Conservation (phyloP, 371 early-diverging fungal species). For the Funneliformis caledonium region DNA sequence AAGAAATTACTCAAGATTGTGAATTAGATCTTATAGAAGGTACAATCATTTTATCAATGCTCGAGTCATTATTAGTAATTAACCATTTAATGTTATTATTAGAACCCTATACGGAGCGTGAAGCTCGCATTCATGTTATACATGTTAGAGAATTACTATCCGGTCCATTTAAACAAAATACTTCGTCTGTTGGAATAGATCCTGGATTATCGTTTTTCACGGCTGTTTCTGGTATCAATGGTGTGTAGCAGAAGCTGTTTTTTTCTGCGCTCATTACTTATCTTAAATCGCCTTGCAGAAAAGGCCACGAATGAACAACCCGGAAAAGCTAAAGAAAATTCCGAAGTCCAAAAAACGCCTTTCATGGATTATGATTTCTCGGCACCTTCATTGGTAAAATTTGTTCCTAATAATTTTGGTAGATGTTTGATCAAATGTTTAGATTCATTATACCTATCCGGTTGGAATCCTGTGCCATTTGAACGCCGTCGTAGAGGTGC, state of each 20-base stretch:
- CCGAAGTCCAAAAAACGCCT: conserved; percentile 56
- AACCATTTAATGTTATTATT: neutral
- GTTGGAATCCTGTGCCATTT: conserved; percentile 92
- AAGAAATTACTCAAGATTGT: conserved; percentile 71
- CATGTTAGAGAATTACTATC: conserved; percentile 85
- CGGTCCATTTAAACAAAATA: conserved; percentile 73
- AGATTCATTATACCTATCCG: conserved; percentile 77
- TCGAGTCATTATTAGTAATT: neutral
- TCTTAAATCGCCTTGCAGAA: conserved; percentile 36
- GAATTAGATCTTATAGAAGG: conserved; percentile 76
- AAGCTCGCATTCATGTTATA: conserved; percentile 86
- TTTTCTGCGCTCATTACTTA: neutral
- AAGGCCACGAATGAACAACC: conserved; percentile 39
- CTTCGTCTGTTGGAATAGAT: conserved; percentile 73
- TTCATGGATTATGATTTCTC: conserved; percentile 64
- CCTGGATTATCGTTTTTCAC: conserved; percentile 72
- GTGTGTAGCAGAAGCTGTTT: neutral
- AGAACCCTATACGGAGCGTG: conserved; percentile 88
- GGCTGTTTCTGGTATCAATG: conserved; percentile 60
- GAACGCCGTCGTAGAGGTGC: conserved; percentile 71
- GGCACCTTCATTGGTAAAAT: conserved; percentile 59
- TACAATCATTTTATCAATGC: conserved; percentile 43
- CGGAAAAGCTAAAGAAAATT: conserved; percentile 50
- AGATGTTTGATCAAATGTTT: conserved; percentile 69
- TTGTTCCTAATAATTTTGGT: conserved; percentile 61